A percentile compares a stretch with the other conserved stretches of the same genome.
phyloP scores from a whole-genome alignment of 2,329 filamentous ascomycete genomes.

The Exophiala xenobiotica region DNA sequence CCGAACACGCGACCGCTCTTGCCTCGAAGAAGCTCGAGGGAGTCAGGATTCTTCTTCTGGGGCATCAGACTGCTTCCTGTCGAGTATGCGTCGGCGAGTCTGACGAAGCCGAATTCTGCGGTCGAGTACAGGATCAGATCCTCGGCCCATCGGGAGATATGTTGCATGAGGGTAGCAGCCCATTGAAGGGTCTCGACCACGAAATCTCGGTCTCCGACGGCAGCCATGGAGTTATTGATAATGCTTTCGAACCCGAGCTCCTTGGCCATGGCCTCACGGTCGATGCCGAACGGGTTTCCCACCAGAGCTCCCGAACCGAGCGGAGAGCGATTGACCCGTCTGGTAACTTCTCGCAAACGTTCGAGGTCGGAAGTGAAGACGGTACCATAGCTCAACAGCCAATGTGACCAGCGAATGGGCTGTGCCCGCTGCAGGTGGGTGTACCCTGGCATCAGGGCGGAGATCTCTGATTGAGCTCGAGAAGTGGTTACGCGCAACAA shows the following conservation, averaged over 20 bases:
- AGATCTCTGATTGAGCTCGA: conserved; percentile 72
- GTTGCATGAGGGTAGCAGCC: conserved; percentile 73
- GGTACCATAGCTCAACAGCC: conserved; percentile 72
- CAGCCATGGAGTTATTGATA: conserved; percentile 71
- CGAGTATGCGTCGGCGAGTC: conserved; percentile 74
- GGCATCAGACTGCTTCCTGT: conserved; percentile 78
- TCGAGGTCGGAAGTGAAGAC: conserved; percentile 73
- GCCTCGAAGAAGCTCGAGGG: conserved; percentile 71
- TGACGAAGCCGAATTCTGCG: conserved; percentile 73
- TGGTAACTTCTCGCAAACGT: conserved; percentile 69
- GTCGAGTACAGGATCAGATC: conserved; percentile 82
- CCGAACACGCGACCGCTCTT: conserved; percentile 76
- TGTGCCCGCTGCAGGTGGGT: conserved; percentile 80
- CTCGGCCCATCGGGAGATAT: conserved; percentile 78
- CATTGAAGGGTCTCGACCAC: conserved; percentile 79
- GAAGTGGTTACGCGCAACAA: conserved; percentile 68
- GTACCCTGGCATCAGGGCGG: conserved; percentile 81
- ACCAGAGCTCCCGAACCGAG: conserved; percentile 76
- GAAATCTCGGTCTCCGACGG: conserved; percentile 77
- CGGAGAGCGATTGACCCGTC: conserved; percentile 69
- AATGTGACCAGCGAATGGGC: conserved; percentile 79
- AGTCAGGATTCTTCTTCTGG: conserved; percentile 81
- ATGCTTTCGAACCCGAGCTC: conserved; percentile 78
- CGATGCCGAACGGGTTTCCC: conserved; percentile 79
- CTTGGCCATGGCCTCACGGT: conserved; percentile 73